Evolutionary conservation across 495 filamentous ascomycete species (phyloP).

Genomic region (Tuber brumale): DNA sequence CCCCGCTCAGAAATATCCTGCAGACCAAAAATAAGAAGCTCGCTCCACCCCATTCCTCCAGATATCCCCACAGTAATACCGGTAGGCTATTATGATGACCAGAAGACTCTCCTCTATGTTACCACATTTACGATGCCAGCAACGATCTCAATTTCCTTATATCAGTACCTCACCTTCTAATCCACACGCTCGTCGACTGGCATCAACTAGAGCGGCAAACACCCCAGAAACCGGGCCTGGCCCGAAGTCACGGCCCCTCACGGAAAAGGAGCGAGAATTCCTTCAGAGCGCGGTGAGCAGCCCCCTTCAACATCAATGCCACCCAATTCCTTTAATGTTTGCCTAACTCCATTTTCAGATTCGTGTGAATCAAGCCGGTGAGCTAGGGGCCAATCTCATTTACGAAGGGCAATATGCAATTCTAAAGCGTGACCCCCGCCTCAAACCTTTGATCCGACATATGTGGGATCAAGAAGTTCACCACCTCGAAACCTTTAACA

Average conservation of each 20-base stretch:
- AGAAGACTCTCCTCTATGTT: background rate
- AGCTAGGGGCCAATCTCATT: slow-evolving; percentile 79
- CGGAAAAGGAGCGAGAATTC: slow-evolving; percentile 61
- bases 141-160: background rate
- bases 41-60: background rate
- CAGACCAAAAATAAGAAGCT: background rate
- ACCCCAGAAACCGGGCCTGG: background rate
- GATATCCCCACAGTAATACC: background rate
- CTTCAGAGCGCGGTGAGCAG: slow-evolving; percentile 64
- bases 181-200: background rate
- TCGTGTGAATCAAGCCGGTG: slow-evolving; percentile 85
- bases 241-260: slow-evolving; percentile 52
- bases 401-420: slow-evolving; percentile 73
- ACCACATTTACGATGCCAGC: background rate
- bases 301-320: slow-evolving; percentile 14
- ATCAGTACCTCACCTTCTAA: background rate
- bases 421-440: slow-evolving; percentile 68
- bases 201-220: background rate
- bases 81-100: background rate
- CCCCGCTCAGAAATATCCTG: background rate
- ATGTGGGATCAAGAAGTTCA: slow-evolving; percentile 96
- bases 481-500: slow-evolving; percentile 80
- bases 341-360: slow-evolving; percentile 44
- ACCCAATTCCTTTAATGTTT: slow-evolving; percentile 2
- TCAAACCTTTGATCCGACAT: slow-evolving; percentile 84